Evolutionary conservation across 495 filamentous ascomycete species (phyloP).

Genomic region (Clohesyomyces aquaticus): DNA sequence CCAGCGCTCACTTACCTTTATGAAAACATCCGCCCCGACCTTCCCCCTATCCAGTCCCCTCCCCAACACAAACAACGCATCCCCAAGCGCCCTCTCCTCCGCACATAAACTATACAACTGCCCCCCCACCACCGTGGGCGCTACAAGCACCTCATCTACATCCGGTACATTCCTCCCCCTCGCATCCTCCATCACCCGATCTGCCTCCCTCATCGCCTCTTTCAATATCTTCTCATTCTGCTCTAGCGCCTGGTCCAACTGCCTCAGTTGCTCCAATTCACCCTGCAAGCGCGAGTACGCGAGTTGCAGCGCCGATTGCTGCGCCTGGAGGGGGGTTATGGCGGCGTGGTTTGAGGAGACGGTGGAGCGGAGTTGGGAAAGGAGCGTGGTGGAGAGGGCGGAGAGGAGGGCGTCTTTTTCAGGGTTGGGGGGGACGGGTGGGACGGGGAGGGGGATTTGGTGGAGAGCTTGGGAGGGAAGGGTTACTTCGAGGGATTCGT

Average conservation of each 20-base stretch:
- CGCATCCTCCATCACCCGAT: conserved; percentile 72
- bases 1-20: conserved; percentile 56
- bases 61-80: conserved; percentile 83
- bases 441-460: conserved; percentile 58
- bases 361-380: conserved; percentile 65
- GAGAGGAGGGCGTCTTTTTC: conserved; percentile 89
- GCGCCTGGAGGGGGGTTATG: conserved; percentile 72
- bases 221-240: conserved; percentile 79
- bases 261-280: conserved; percentile 71
- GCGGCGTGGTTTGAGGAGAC: conserved; percentile 69
- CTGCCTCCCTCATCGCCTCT: conserved; percentile 74
- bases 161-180: conserved; percentile 59
- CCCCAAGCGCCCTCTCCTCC: conserved; percentile 81
- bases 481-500: conserved; percentile 66
- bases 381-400: conserved; percentile 71
- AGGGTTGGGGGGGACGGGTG: conserved; percentile 92
- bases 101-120: conserved; percentile 88
- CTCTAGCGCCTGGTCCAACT: conserved; percentile 68
- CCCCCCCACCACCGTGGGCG: conserved; percentile 86
- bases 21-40: conserved; percentile 79
- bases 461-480: conserved; percentile 60
- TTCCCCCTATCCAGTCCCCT: conserved; percentile 79
- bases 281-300: conserved; percentile 67
- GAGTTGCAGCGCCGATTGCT: conserved; percentile 73
- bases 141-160: conserved; percentile 90